Base-by-base conservation (phyloP, 2,329 filamentous ascomycete genomes). In the Colletotrichum higginsianum region DNA sequence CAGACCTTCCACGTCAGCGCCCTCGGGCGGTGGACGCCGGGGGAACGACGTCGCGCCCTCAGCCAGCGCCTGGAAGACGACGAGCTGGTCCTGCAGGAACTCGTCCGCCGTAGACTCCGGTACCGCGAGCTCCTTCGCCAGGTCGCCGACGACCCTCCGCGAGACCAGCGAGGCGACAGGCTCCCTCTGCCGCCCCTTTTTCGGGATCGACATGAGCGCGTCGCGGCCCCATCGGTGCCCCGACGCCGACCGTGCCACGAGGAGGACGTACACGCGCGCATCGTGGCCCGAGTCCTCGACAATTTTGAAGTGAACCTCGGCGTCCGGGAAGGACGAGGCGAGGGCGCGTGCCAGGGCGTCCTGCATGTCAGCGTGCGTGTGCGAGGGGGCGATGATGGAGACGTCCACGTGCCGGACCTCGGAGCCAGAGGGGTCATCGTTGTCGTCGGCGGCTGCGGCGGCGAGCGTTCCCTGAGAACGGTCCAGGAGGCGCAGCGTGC, bases 41-140 rank as follows among this genome's bases (percentile, higher is more conserved):
- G 81, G 82, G 68, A 89, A 86, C 3, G 82, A 85, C 13, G 88
- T 88, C 61, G 77, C 81, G 0, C 87, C 89, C 15, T 85, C 82
- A 1, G 88, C 86, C 12, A 92, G 80, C 4, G 87, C 87, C 78
- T 92, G 89, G 75, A 91, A 90, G 21, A 89, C 81, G 3, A 91
- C 80, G 30, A 92, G 75, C 77, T 92, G 90, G 77, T 91, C 90
- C 78, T 91, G 88, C 16, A 91, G 81, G 75, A 86, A 84, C 74
- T 87, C 83, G 73, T 92, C 90, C 8, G 89, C 86, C 11, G 66
- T 63, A 8, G 69, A 71, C 8, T 16, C 44, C 4, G 16, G 15
- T 2, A 85, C 81, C 0, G 87, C 85, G 2, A 83, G 80, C 1
- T 80, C 75, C 9, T 77, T 76, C 0, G 87, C 79, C 23, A 91